Evolutionary conservation across 495 filamentous ascomycete species (phyloP).

Genomic region (Neurospora tetraspora): DNA sequence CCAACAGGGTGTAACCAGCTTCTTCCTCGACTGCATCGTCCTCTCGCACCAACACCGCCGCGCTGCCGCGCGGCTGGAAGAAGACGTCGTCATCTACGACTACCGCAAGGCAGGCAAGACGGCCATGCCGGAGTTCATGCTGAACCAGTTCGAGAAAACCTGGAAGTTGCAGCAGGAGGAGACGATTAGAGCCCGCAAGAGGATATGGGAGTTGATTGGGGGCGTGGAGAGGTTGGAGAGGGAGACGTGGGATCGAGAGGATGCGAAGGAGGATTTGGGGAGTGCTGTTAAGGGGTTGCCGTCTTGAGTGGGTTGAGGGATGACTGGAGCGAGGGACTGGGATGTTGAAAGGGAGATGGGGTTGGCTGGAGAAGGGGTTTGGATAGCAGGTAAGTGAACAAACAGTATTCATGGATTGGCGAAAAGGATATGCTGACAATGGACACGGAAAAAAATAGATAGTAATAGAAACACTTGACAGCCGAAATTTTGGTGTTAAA

Average conservation of each 20-base stretch:
- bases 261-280: conserved; percentile 64
- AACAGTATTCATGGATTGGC: not conserved
- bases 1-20: conserved; percentile 19
- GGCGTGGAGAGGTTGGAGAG: conserved; percentile 54
- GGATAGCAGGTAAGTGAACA: not conserved
- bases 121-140: conserved; percentile 55
- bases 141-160: conserved; percentile 52
- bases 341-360: not conserved
- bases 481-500: not conserved
- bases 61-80: conserved; percentile 65
- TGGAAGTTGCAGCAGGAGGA: conserved; percentile 58
- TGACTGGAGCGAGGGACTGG: not conserved
- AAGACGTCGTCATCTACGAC: conserved; percentile 82
- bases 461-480: not conserved
- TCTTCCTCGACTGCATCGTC: conserved; percentile 50
- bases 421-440: not conserved
- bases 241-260: conserved; percentile 62
- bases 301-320: not conserved
- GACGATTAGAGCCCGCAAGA: conserved; percentile 28
- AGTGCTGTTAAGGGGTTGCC: conserved; percentile 19
- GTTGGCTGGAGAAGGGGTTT: not conserved
- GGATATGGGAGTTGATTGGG: conserved; percentile 45
- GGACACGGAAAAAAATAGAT: not conserved
- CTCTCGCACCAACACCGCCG: conserved; percentile 73
- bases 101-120: conserved; percentile 52